These are phyloP conservation scores for Pezicula neosporulosa DNA, from an alignment of 2,329 filamentous ascomycete species.

Conservation along the genomic window DNA sequence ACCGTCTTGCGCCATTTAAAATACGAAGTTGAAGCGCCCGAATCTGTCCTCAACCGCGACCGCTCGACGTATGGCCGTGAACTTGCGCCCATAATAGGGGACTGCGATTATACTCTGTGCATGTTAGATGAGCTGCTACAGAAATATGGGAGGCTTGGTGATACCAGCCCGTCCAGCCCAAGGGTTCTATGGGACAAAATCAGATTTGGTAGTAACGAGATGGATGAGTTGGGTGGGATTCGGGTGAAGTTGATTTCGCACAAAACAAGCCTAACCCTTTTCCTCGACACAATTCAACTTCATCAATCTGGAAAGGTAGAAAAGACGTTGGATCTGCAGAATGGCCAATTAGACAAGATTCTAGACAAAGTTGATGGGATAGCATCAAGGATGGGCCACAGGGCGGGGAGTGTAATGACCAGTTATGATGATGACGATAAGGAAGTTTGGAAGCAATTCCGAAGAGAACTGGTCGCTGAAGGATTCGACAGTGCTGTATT, in stretches of 20 bases:
- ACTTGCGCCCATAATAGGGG: constrained; percentile 48
- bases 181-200: constrained; percentile 21
- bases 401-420: constrained; percentile 32
- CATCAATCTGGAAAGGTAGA: constrained; percentile 41
- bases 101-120: constrained; percentile 51
- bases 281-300: constrained; percentile 55
- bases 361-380: constrained; percentile 59
- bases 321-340: constrained; percentile 19
- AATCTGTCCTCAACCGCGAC: constrained; percentile 48
- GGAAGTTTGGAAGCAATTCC: constrained; percentile 55
- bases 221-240: constrained; percentile 26
- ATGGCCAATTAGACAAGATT: constrained; percentile 45
- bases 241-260: constrained; percentile 45
- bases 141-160: constrained; percentile 34
- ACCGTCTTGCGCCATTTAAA: constrained; percentile 54
- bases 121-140: constrained; percentile 52
- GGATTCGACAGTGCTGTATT: constrained; percentile 55
- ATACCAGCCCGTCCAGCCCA: constrained; percentile 12
- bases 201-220: constrained; percentile 26
- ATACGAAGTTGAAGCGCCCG: constrained; percentile 52
- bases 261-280: constrained; percentile 49
- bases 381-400: constrained; percentile 46
- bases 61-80: constrained; percentile 44
- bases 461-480: constrained; percentile 52
- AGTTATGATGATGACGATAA: constrained; percentile 41